These are phyloP conservation scores for Malus orientalis DNA, from an alignment of 306 rosid species.

Conservation along the genomic window DNA sequence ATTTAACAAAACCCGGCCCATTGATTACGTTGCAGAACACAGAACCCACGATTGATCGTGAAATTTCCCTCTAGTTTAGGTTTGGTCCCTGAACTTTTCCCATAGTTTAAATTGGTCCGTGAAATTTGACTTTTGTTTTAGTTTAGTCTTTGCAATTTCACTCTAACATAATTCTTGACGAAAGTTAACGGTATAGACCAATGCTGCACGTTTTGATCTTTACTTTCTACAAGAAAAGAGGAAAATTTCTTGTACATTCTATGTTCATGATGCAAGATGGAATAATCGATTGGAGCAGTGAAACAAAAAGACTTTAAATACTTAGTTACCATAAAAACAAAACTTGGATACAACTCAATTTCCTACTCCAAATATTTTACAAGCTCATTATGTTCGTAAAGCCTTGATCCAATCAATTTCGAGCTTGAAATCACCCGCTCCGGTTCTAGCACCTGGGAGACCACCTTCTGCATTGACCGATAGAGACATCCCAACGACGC, in stretches of 20 bases:
- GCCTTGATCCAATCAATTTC: conserved; percentile 88
- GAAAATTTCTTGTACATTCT: background rate
- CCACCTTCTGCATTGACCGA: conserved; percentile 90
- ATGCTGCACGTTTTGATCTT: no score
- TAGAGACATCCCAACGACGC: conserved; percentile 73
- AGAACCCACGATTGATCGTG: background rate
- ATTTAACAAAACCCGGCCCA: background rate
- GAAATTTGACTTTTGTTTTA: no score
- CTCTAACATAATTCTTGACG: no score
- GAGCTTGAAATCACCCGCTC: conserved; percentile 80
- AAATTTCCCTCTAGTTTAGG: no score
- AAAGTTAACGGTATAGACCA: no score
- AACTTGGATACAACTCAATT: conserved; percentile 18
- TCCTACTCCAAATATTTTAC: background rate
- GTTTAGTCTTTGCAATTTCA: no score
- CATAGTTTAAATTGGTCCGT: no score
- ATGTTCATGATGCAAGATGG: background rate
- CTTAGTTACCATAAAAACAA: background rate
- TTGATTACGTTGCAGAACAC: background rate
- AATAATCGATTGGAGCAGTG: background rate
- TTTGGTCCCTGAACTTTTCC: no score
- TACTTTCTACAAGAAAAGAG: no score
- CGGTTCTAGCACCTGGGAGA: conserved; percentile 62
- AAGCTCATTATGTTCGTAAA: conserved; percentile 40
- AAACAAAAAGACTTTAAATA: background rate